Percentiles rank a stretch among this genome's conserved stretches.
Conservation (phyloP, 2,329 filamentous ascomycete species). For the Fusarium citri region DNA sequence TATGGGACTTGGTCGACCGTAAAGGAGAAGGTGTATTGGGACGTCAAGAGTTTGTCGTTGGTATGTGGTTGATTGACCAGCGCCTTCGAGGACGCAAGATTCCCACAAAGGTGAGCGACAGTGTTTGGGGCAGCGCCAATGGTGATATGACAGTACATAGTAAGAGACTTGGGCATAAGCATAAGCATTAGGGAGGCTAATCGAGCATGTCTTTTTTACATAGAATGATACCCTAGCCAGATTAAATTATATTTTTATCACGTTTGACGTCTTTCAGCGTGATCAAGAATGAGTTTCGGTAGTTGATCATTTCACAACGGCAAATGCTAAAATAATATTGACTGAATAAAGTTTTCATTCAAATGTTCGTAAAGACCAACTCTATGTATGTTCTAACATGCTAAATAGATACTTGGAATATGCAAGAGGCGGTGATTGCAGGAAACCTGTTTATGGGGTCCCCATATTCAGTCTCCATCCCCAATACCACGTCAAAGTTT, state of each 20-base stretch:
- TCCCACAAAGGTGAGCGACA: constrained; percentile 75
- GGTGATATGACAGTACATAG: constrained; percentile 56
- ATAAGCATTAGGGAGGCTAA: constrained; percentile 14
- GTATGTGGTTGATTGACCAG: constrained; percentile 86
- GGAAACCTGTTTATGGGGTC: background rate
- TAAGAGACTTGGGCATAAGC: constrained; percentile 13
- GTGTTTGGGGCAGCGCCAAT: constrained; percentile 78
- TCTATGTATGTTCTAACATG: constrained; percentile 11
- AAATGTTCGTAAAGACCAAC: background rate
- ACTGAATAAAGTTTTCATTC: background rate
- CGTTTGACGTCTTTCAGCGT: too few species aligned
- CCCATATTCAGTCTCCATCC: constrained; percentile 11
- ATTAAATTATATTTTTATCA: constrained; percentile 13
- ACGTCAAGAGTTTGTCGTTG: constrained; percentile 82
- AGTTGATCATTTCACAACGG: background rate
- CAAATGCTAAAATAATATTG: too few species aligned
- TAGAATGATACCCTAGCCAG: constrained; percentile 46
- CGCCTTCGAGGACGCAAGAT: constrained; percentile 82
- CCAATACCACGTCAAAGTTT: constrained; percentile 14
- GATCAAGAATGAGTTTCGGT: background rate
- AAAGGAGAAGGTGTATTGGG: constrained; percentile 65
- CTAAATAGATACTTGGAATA: constrained; percentile 8
- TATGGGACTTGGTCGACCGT: constrained; percentile 80
- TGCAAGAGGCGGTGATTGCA: constrained; percentile 1
- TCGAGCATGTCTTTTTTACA: constrained; percentile 25